Conservation (phyloP, 1,139 yeast species). For the Blastobotrys buckinghamii region DNA sequence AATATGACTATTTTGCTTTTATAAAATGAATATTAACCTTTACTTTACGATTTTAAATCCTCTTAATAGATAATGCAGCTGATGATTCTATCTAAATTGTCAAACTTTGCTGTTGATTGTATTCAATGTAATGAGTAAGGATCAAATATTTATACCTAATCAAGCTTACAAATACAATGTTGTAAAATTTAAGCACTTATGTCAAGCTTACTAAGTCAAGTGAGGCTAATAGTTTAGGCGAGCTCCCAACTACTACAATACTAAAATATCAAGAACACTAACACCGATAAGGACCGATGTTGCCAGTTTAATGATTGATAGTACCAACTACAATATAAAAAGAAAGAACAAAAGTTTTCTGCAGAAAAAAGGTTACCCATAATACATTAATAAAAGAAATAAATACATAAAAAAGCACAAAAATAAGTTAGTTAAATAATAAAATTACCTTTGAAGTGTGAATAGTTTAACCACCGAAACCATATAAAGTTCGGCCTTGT, state of each 20-base stretch:
- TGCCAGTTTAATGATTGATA: no score
- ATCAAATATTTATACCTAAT: not conserved
- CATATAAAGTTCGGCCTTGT: conserved; percentile 99
- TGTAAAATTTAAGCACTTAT: not conserved
- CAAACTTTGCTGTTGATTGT: no score
- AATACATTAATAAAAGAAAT: not conserved
- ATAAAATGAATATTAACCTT: no score
- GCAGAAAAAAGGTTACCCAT: not conserved
- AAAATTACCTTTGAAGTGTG: not conserved
- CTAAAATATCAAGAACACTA: no score
- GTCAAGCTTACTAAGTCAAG: no score
- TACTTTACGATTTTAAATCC: no score
- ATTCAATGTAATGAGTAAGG: not conserved
- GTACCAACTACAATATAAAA: not conserved
- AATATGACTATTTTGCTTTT: no score
- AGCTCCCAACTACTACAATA: no score
- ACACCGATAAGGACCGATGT: no score
- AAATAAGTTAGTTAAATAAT: not conserved
- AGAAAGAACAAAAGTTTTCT: not conserved
- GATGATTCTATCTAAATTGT: no score
- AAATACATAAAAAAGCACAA: not conserved
- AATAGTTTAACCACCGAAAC: conserved; percentile 91
- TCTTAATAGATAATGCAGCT: no score
- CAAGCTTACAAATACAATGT: not conserved
- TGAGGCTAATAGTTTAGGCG: no score